phyloP scores from a whole-genome alignment of 352 stramenopile genomes.

The Saprolegnia diclina region DNA sequence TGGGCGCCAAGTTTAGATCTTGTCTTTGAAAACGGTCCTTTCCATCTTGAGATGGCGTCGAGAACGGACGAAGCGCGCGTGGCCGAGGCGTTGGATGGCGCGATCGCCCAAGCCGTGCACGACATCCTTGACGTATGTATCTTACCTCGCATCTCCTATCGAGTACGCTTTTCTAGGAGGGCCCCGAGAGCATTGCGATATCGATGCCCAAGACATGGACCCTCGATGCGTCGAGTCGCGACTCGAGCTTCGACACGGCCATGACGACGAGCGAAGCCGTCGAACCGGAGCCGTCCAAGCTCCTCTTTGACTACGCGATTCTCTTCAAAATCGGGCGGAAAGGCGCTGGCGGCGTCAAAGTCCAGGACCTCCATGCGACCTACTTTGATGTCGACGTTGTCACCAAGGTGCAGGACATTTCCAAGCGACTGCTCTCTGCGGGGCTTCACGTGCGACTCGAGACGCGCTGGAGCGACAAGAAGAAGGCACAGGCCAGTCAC shows the following conservation, averaged over 20 bases:
- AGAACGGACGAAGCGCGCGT: too few species aligned
- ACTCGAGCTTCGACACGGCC: not conserved
- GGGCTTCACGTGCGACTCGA: slow-evolving; percentile 24
- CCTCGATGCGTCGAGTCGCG: not conserved
- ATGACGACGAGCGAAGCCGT: not conserved
- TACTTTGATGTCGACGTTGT: not conserved
- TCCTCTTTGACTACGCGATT: slow-evolving; percentile 25
- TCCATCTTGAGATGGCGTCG: too few species aligned
- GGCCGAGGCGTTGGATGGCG: too few species aligned
- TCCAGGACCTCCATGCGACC: not conserved
- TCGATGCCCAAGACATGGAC: not conserved
- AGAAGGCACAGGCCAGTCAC: slow-evolving; percentile 13
- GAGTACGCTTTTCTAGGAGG: too few species aligned
- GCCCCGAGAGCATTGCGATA: not conserved
- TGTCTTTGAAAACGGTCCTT: too few species aligned
- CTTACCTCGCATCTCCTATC: too few species aligned
- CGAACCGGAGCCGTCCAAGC: not conserved
- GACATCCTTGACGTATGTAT: too few species aligned
- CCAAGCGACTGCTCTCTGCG: not conserved
- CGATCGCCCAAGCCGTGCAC: too few species aligned
- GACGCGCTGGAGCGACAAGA: slow-evolving; percentile 7
- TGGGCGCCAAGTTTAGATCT: too few species aligned
- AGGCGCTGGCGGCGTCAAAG: not conserved
- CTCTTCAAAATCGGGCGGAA: slow-evolving; percentile 10
- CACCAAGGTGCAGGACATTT: not conserved